phyloP scores from a whole-genome alignment of 805 yeast species.

The Candida pseudofarinosa region DNA sequence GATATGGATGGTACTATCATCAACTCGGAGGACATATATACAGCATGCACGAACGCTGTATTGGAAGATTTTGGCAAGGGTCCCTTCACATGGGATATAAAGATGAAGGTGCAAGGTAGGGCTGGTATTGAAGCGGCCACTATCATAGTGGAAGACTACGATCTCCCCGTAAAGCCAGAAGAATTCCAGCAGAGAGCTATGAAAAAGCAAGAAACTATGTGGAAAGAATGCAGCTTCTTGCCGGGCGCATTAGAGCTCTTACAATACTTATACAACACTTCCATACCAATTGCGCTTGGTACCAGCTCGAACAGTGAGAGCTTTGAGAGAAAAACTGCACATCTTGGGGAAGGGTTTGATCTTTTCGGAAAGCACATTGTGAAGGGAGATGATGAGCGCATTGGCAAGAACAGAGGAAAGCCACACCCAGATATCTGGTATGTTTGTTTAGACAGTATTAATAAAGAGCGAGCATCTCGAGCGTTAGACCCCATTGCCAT shows the following conservation, averaged over 20 bases:
- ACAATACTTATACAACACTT: constrained; percentile 42
- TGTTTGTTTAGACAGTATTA: constrained; percentile 68
- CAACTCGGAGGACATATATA: constrained; percentile 89
- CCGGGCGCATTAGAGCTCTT: constrained; percentile 85
- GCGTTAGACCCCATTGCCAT: constrained; percentile 52
- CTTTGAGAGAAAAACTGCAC: constrained; percentile 68
- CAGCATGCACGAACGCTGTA: constrained; percentile 66
- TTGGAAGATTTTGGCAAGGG: constrained; percentile 71
- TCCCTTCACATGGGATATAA: constrained; percentile 85
- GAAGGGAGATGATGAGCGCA: constrained; percentile 84
- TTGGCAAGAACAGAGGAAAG: constrained; percentile 84
- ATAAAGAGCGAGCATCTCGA: constrained; percentile 43
- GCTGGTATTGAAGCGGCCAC: constrained; percentile 78
- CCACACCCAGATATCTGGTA: constrained; percentile 94
- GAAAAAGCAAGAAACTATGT: constrained; percentile 50
- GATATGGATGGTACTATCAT: constrained; percentile 96
- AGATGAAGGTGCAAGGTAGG: constrained; percentile 81
- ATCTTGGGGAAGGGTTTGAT: constrained; percentile 59
- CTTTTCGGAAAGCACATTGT: constrained; percentile 63
- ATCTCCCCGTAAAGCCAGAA: constrained; percentile 60
- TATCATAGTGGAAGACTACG: constrained; percentile 62
- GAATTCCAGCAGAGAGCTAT: constrained; percentile 54
- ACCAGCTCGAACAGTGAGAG: constrained; percentile 71
- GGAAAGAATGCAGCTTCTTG: constrained; percentile 64
- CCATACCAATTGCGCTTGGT: constrained; percentile 83